phyloP scores from a whole-genome alignment of 352 stramenopile genomes.

The Pythium diclinum region DNA sequence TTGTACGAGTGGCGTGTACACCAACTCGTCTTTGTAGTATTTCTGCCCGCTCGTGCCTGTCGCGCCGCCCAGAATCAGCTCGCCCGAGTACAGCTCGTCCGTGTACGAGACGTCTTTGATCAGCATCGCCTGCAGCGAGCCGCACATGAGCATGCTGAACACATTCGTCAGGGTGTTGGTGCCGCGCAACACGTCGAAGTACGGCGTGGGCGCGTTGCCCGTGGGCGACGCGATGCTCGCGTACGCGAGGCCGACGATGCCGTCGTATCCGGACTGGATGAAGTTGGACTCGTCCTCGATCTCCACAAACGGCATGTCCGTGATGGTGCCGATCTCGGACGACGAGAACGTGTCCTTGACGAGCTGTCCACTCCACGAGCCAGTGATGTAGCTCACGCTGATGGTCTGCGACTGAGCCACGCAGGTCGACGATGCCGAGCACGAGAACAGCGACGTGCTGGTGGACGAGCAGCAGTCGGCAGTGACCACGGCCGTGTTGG shows the following conservation, averaged over 20 bases:
- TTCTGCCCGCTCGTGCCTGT: conserved; percentile 40
- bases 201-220: conserved; percentile 42
- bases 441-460: conserved; percentile 65
- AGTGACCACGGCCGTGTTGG: conserved; percentile 78
- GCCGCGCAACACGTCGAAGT: conserved; percentile 55
- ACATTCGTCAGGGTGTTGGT: conserved; percentile 38
- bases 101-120: conserved; percentile 36
- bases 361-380: conserved; percentile 62
- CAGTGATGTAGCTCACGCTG: conserved; percentile 74
- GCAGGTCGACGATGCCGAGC: conserved; percentile 60
- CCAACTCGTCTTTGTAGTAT: conserved; percentile 59
- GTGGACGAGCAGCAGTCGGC: conserved; percentile 67
- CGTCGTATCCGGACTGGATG: conserved; percentile 68
- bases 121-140: conserved; percentile 61
- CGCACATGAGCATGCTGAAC: conserved; percentile 79
- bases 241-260: conserved; percentile 71
- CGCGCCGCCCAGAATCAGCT: conserved; percentile 59
- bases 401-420: conserved; percentile 33
- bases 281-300: conserved; percentile 64
- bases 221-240: conserved; percentile 56
- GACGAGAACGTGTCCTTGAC: conserved; percentile 72
- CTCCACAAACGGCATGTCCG: conserved; percentile 53
- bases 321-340: conserved; percentile 40
- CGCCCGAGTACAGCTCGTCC: conserved; percentile 49
- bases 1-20: conserved; percentile 75